These are phyloP conservation scores for Conoideocrella luteorostrata DNA, from an alignment of 2,329 filamentous ascomycete genomes.

Conservation along the genomic window DNA sequence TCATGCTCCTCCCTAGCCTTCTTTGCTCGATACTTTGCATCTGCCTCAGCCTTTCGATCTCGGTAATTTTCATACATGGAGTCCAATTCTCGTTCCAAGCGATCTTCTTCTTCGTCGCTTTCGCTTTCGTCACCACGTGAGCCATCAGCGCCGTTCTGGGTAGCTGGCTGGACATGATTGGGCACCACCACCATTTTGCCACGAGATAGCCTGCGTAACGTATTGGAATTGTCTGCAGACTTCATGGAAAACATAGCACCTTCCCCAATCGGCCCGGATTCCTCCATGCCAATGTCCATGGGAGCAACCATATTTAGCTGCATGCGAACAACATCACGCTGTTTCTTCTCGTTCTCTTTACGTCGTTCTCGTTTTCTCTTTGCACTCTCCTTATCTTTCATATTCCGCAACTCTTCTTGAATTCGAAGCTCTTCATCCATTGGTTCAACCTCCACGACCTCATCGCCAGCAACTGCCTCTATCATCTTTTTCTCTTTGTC, in stretches of 20 bases:
- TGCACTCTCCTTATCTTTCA: constrained; percentile 71
- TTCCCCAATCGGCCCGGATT: constrained; percentile 68
- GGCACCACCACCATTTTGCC: constrained; percentile 71
- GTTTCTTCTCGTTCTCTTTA: constrained; percentile 87
- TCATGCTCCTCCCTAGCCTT: constrained; percentile 74
- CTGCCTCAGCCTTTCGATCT: constrained; percentile 68
- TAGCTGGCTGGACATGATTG: constrained; percentile 47
- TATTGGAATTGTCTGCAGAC: constrained; percentile 68
- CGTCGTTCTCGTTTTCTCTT: constrained; percentile 78
- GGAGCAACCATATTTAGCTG: constrained; percentile 96
- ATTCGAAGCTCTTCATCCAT: constrained; percentile 95
- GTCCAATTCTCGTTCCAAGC: constrained; percentile 79
- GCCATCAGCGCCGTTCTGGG: constrained; percentile 51
- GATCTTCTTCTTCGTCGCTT: constrained; percentile 73
- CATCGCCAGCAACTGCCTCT: constrained; percentile 34
- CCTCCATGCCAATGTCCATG: constrained; percentile 92
- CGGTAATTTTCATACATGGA: constrained; percentile 80
- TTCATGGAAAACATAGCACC: constrained; percentile 85
- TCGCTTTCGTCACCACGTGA: constrained; percentile 53
- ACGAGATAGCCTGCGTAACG: constrained; percentile 52
- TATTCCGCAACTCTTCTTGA: constrained; percentile 75
- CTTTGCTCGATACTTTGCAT: constrained; percentile 88
- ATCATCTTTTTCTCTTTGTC: constrained; percentile 57
- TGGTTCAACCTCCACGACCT: constrained; percentile 70
- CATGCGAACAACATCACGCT: constrained; percentile 91